Conservation (phyloP, 2,329 filamentous ascomycete species). For the Hypoxylon sp. region DNA sequence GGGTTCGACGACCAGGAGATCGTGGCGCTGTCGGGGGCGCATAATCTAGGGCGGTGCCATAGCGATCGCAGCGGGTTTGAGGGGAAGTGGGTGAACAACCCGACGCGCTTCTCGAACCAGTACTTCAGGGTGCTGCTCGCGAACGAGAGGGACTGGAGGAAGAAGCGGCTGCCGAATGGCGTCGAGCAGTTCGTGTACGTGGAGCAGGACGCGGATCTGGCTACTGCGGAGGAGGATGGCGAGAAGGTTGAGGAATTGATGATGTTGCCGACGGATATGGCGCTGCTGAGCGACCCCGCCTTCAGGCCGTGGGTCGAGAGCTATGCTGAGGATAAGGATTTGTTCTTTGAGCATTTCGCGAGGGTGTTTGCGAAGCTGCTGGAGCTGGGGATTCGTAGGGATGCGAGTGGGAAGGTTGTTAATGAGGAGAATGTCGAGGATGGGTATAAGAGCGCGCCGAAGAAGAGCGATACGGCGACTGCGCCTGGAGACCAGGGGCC, state of each 20-base stretch:
- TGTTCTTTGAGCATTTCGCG: slow-evolving; percentile 73
- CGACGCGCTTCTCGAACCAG: slow-evolving; percentile 58
- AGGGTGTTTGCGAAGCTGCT: slow-evolving; percentile 72
- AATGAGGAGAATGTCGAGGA: slow-evolving; percentile 71
- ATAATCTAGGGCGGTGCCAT: slow-evolving; percentile 84
- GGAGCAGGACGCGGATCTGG: slow-evolving; percentile 66
- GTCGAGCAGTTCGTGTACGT: slow-evolving; percentile 69
- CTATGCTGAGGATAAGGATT: slow-evolving; percentile 73
- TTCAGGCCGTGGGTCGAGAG: slow-evolving; percentile 71
- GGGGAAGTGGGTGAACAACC: slow-evolving; percentile 57
- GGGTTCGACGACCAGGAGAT: slow-evolving; percentile 97
- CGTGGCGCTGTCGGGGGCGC: slow-evolving; percentile 87
- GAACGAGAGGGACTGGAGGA: slow-evolving; percentile 50
- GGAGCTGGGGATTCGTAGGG: slow-evolving; percentile 71
- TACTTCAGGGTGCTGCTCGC: slow-evolving; percentile 55
- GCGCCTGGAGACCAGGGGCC: slow-evolving; percentile 51
- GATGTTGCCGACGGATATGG: slow-evolving; percentile 77
- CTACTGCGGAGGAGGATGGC: slow-evolving; percentile 67
- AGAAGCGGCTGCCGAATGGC: slow-evolving; percentile 50
- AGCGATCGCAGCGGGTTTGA: slow-evolving; percentile 54
- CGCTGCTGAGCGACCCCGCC: slow-evolving; percentile 66
- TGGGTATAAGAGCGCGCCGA: slow-evolving; percentile 53
- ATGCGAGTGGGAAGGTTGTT: slow-evolving; percentile 65
- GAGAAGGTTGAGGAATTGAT: slow-evolving; percentile 71
- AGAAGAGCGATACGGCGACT: slow-evolving; percentile 54